Conservation (phyloP, 139 green algal genomes). For the Chlorella sp. region DNA sequence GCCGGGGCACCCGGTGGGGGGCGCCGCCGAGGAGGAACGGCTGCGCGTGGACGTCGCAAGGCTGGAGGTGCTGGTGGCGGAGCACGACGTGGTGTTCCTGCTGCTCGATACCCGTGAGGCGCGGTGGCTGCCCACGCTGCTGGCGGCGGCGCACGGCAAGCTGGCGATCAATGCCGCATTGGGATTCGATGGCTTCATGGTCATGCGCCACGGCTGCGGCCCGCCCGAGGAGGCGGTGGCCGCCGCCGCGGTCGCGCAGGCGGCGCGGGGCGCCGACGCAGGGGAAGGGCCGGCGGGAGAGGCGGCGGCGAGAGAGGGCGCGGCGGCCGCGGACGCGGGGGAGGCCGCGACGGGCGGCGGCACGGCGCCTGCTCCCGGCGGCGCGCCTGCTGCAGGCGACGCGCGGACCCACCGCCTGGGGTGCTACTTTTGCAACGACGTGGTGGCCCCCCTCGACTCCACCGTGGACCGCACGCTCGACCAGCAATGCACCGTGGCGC, state of each 20-base stretch:
- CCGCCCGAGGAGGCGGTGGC: not conserved
- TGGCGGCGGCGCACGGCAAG: constrained; percentile 67
- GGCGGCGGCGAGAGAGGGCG: not conserved
- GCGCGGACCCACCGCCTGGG: constrained; percentile 64
- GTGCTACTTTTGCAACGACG: constrained; percentile 99
- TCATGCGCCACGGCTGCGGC: constrained; percentile 72
- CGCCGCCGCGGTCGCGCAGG: not conserved
- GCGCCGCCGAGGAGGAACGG: constrained; percentile 34
- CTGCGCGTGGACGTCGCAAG: constrained; percentile 11
- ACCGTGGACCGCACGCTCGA: constrained; percentile 88
- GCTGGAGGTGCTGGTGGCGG: constrained; percentile 66
- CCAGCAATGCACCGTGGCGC: constrained; percentile 96
- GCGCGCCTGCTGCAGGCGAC: not conserved
- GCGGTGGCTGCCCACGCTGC: constrained; percentile 91
- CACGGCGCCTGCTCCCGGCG: not conserved
- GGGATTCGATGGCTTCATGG: constrained; percentile 91
- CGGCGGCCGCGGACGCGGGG: not conserved
- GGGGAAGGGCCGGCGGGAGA: not conserved
- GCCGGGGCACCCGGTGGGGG: constrained; percentile 81
- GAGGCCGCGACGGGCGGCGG: not conserved
- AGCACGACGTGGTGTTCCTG: constrained; percentile 91
- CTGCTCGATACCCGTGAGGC: constrained; percentile 96
- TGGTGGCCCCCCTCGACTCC: constrained; percentile 91
- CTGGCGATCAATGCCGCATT: constrained; percentile 92
- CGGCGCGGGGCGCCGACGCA: too few species aligned